Percentiles rank a stretch among this genome's conserved stretches.
These are phyloP conservation scores for Shiraia sp. DNA, from an alignment of 2,329 filamentous ascomycete genomes.

Conservation along the genomic window DNA sequence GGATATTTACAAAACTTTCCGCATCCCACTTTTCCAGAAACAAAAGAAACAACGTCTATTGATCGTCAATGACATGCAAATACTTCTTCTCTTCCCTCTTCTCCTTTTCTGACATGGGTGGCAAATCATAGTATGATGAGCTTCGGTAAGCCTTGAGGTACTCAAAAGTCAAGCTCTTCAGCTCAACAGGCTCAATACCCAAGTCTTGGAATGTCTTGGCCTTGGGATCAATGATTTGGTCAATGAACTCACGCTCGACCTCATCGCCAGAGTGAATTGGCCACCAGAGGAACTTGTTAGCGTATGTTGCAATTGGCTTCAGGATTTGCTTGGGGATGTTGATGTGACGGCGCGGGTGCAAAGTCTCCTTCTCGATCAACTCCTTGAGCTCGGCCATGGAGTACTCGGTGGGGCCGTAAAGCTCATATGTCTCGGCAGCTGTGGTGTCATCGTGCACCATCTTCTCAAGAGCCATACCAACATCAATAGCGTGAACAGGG, in stretches of 20 bases:
- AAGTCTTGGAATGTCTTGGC: slow-evolving; percentile 97
- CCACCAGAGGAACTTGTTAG: slow-evolving; percentile 92
- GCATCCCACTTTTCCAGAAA: neutral
- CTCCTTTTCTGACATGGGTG: slow-evolving; percentile 92
- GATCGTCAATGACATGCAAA: slow-evolving; percentile 70
- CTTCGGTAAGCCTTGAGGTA: slow-evolving; percentile 94
- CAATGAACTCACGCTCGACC: slow-evolving; percentile 88
- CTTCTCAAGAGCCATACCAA: slow-evolving; percentile 82
- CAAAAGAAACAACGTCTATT: slow-evolving; percentile 26
- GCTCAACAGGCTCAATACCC: slow-evolving; percentile 83
- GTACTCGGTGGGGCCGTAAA: slow-evolving; percentile 93
- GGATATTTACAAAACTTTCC: slow-evolving; percentile 34
- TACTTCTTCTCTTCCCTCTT: slow-evolving; percentile 96
- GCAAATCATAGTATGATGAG: slow-evolving; percentile 86
- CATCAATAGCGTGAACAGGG: slow-evolving; percentile 91
- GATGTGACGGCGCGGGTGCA: slow-evolving; percentile 85
- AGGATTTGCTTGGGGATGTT: slow-evolving; percentile 83
- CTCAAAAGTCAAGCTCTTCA: slow-evolving; percentile 86
- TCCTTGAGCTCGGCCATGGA: slow-evolving; percentile 83
- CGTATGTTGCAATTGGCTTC: slow-evolving; percentile 71
- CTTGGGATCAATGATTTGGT: slow-evolving; percentile 85
- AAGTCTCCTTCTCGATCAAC: slow-evolving; percentile 88
- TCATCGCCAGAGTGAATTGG: slow-evolving; percentile 79
- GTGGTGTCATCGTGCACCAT: slow-evolving; percentile 93
- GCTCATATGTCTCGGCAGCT: slow-evolving; percentile 87